A percentile compares a stretch with the other conserved stretches of the same genome.
Evolutionary conservation across 2,329 filamentous ascomycete genomes (phyloP).

Genomic region (Colletotrichum sojae): DNA sequence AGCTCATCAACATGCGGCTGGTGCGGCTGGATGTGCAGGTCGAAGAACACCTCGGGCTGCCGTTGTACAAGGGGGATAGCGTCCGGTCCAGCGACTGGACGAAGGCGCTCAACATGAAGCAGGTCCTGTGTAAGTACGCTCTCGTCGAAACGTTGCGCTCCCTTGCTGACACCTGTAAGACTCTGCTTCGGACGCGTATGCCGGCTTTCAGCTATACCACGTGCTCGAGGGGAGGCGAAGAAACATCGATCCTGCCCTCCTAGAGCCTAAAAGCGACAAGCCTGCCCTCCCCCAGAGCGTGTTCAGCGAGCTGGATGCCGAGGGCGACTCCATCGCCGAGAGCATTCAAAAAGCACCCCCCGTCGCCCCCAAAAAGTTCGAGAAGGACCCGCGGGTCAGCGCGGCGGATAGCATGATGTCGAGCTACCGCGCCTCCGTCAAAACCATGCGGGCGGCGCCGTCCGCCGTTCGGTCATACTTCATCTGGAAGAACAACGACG

Average conservation of each 20-base stretch:
- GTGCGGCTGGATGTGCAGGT: slow-evolving; percentile 80
- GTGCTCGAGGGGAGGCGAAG: slow-evolving; percentile 78
- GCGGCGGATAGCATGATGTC: slow-evolving; percentile 58
- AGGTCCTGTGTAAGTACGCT: slow-evolving; percentile 75
- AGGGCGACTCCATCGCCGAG: slow-evolving; percentile 33
- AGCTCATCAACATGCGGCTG: slow-evolving; percentile 74
- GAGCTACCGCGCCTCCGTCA: slow-evolving; percentile 53
- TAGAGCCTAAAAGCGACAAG: slow-evolving; percentile 76
- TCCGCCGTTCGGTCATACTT: slow-evolving; percentile 71
- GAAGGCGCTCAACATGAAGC: slow-evolving; percentile 69
- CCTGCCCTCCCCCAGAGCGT: slow-evolving; percentile 68
- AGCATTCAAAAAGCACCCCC: slow-evolving; percentile 35
- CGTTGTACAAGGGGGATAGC: slow-evolving; percentile 78
- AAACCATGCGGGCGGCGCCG: slow-evolving; percentile 44
- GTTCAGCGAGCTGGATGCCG: slow-evolving; percentile 44
- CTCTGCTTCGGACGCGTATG: slow-evolving; percentile 88
- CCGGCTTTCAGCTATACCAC: slow-evolving; percentile 80
- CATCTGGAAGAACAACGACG: slow-evolving; percentile 71
- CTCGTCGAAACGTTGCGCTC: not conserved
- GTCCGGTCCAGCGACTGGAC: slow-evolving; percentile 86
- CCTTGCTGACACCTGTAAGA: slow-evolving; percentile 62
- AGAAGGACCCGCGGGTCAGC: slow-evolving; percentile 58
- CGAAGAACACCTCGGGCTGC: slow-evolving; percentile 78
- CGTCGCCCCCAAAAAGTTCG: slow-evolving; percentile 17
- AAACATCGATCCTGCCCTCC: slow-evolving; percentile 79